phyloP scores from a whole-genome alignment of 805 yeast genomes.

The Saitoella complicata region DNA sequence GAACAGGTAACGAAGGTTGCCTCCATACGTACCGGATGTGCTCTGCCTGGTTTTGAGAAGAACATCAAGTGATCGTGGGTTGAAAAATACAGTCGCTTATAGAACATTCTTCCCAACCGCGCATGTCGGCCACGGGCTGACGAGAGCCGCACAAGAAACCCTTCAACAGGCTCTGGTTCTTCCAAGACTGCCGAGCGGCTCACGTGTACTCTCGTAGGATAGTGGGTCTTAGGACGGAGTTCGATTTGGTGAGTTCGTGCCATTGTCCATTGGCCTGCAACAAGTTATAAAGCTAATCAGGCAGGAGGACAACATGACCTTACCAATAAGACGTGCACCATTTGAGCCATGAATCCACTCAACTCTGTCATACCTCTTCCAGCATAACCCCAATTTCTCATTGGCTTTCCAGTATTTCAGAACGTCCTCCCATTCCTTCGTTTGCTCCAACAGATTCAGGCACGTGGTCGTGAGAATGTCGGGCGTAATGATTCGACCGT shows the following conservation, averaged over 20 bases:
- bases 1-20: too few relatives aligned
- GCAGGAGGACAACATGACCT: too few relatives aligned
- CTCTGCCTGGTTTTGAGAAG: slow-evolving; percentile 37
- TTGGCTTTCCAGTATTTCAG: slow-evolving; percentile 16
- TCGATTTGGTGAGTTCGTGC: slow-evolving; percentile 40
- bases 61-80: slow-evolving; percentile 47
- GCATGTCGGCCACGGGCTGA: slow-evolving; percentile 31
- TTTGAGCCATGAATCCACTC: slow-evolving; percentile 46
- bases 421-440: slow-evolving; percentile 9
- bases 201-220: slow-evolving; percentile 15
- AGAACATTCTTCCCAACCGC: slow-evolving; percentile 26
- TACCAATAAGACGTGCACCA: slow-evolving; percentile 27
- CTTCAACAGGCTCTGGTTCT: slow-evolving; percentile 72
- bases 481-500: slow-evolving; percentile 18
- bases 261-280: slow-evolving; percentile 24
- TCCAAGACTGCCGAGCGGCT: slow-evolving; percentile 10
- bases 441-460: slow-evolving; percentile 19
- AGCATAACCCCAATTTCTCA: slow-evolving; percentile 35
- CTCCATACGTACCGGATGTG: slow-evolving; percentile 13
- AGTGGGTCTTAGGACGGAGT: slow-evolving; percentile 27
- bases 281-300: too few relatives aligned
- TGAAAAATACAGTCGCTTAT: slow-evolving; percentile 44
- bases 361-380: slow-evolving; percentile 55
- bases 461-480: slow-evolving; percentile 26
- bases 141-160: slow-evolving; percentile 48